Conservation (phyloP, 1,284 basidiomycete species). For the Puccinia triticina region DNA sequence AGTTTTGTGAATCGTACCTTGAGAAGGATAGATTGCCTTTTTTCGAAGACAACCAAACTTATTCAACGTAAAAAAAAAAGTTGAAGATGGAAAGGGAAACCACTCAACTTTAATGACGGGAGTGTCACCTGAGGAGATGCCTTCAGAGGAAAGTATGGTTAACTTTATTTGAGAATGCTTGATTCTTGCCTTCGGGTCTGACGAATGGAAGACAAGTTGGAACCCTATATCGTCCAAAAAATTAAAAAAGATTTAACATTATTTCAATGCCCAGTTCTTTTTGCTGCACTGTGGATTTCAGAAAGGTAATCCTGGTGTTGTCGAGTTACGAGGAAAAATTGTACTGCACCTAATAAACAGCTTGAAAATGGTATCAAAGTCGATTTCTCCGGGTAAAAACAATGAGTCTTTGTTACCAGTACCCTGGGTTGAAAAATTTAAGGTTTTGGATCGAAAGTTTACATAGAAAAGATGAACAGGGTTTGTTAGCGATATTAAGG, state of each 20-base stretch:
- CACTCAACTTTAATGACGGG: slow-evolving; percentile 49
- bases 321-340: no score
- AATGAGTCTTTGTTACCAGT: slow-evolving; percentile 50
- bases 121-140: slow-evolving; percentile 12
- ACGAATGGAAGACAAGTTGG: slow-evolving; percentile 50
- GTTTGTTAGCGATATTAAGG: neutral
- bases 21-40: slow-evolving; percentile 51
- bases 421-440: slow-evolving; percentile 25
- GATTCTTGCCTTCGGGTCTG: slow-evolving; percentile 50
- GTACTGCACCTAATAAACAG: slow-evolving; percentile 45
- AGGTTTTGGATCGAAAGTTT: neutral
- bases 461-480: neutral
- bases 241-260: neutral
- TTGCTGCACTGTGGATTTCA: neutral
- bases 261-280: neutral
- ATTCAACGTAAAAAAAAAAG: neutral
- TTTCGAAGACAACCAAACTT: neutral
- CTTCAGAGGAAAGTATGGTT: slow-evolving; percentile 28
- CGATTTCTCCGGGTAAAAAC: slow-evolving; percentile 49
- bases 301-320: no score
- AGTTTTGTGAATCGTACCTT: slow-evolving; percentile 50
- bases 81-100: neutral
- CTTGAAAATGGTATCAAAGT: slow-evolving; percentile 50
- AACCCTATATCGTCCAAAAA: slow-evolving; percentile 22
- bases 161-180: slow-evolving; percentile 51